phyloP scores from a whole-genome alignment of 1,139 yeast species.

The Yamadazyma pseudoaaseri region DNA sequence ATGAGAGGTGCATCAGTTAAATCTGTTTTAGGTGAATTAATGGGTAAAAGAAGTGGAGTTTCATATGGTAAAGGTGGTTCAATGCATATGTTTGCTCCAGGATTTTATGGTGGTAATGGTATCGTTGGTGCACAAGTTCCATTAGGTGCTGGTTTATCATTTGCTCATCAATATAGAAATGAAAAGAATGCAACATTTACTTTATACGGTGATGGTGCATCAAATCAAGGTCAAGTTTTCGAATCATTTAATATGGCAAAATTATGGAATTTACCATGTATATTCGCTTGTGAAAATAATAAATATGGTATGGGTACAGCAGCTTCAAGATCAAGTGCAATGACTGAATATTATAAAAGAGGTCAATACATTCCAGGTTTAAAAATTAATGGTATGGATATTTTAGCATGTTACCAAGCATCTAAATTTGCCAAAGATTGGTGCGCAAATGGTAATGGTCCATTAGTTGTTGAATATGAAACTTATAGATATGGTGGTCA shows the following conservation, averaged over 20 bases:
- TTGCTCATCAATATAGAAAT: constrained; percentile 91
- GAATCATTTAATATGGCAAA: constrained; percentile 99
- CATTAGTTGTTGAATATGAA: constrained; percentile 92
- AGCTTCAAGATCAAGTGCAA: constrained; percentile 93
- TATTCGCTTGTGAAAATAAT: constrained; percentile 97
- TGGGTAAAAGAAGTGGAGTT: constrained; percentile 96
- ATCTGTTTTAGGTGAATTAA: constrained; percentile 88
- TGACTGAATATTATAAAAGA: constrained; percentile 96
- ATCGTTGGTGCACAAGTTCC: constrained; percentile 99
- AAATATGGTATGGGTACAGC: constrained; percentile 99
- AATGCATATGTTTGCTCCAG: constrained; percentile 96
- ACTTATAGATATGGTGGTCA: constrained; percentile 99
- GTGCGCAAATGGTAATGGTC: constrained; percentile 93
- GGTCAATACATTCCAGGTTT: constrained; percentile 99
- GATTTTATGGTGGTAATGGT: constrained; percentile 99
- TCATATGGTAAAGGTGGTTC: constrained; percentile 99
- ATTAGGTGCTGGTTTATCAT: constrained; percentile 94
- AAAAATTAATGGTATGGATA: constrained; percentile 98
- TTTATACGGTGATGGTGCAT: constrained; percentile 98
- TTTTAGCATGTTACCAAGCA: constrained; percentile 91
- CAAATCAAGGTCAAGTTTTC: constrained; percentile 98
- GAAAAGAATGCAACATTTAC: constrained; percentile 82
- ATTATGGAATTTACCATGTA: constrained; percentile 93
- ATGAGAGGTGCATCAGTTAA: constrained; percentile 94
- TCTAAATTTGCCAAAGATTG: constrained; percentile 97